phyloP scores from a whole-genome alignment of 2,329 filamentous ascomycete species.

The Ophiostoma sp. region DNA sequence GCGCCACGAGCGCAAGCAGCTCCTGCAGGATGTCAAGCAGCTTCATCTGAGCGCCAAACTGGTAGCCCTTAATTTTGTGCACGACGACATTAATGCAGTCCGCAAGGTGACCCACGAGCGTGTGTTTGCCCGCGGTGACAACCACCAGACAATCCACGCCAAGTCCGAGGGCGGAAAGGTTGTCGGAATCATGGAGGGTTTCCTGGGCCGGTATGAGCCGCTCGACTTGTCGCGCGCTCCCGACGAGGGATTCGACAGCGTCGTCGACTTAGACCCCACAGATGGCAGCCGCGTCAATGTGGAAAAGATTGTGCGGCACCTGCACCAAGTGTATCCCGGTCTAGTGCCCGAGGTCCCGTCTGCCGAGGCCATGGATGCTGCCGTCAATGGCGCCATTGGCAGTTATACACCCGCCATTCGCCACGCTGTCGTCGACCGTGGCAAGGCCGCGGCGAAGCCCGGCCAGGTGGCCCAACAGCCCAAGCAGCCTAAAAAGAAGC shows the following conservation, averaged over 20 bases:
- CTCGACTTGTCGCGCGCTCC: constrained; percentile 62
- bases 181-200: constrained; percentile 89
- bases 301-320: constrained; percentile 65
- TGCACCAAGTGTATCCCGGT: constrained; percentile 73
- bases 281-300: constrained; percentile 78
- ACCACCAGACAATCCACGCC: constrained; percentile 95
- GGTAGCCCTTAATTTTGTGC: constrained; percentile 83
- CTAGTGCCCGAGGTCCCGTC: constrained; percentile 67
- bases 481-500: constrained; percentile 41
- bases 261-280: constrained; percentile 78
- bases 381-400: constrained; percentile 68
- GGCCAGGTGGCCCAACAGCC: constrained; percentile 34
- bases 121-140: constrained; percentile 81
- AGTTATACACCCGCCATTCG: constrained; percentile 72
- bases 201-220: constrained; percentile 78
- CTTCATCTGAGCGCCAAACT: constrained; percentile 61
- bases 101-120: constrained; percentile 69
- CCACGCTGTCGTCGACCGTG: constrained; percentile 63
- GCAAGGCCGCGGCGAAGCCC: constrained; percentile 37
- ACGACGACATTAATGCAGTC: constrained; percentile 70
- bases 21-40: constrained; percentile 70
- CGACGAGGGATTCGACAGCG: constrained; percentile 73
- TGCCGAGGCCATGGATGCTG: constrained; percentile 68
- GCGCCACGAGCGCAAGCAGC: constrained; percentile 77
- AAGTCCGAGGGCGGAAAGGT: constrained; percentile 68